Evolutionary conservation across 176 grass and related monocot species (phyloP).

Genomic region (Hordeum vulgare): MorexV3_pseudomolecules_assembly NC_058520.1:426946754-426947253

Average conservation of each 20-base stretch:
- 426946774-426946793: too few relatives aligned
- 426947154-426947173: background rate
- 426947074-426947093: background rate
- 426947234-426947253: constrained; percentile 7
- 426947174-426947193: background rate
- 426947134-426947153: background rate
- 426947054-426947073: background rate
- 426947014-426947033: too few relatives aligned
- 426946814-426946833: background rate
- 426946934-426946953: background rate
- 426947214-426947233: background rate
- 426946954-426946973: background rate
- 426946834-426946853: background rate
- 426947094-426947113: background rate
- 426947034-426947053: too few relatives aligned
- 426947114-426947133: background rate
- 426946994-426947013: background rate
- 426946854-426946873: background rate
- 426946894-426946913: background rate
- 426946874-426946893: background rate
- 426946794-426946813: background rate
- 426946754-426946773: too few relatives aligned
- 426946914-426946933: background rate
- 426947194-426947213: background rate
- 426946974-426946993: background rate